Base-by-base conservation (phyloP, 2,329 filamentous ascomycete species). In the Monosporascus cannonballus region DNA sequence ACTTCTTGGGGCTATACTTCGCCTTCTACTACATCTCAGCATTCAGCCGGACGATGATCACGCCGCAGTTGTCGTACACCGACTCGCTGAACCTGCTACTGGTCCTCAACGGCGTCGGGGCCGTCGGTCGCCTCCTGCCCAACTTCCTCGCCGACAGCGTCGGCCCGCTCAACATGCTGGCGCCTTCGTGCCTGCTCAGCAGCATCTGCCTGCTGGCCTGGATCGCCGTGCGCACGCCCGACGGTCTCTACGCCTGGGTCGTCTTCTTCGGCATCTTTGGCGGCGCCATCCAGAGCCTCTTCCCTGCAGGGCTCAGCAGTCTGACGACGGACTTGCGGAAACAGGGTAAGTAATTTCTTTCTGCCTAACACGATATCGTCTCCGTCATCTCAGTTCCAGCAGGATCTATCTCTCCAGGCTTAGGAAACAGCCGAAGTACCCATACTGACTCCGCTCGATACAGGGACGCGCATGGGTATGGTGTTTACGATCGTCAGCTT, bases 281-380 rank as follows among this genome's bases (percentile, higher is more conserved):
- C 0, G 84, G 83, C 0, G 83, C 76, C 0, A 79, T 89, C 47
- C 85, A 89, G 67, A 77, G 78, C 6, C 64, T 90, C 11, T 88
- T 89, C 59, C 85, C 86, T 0, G 82, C 84, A 0, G 80, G 78
- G 0, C 61, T 87, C 42, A 78, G 76, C 48, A 78, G 77, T 42
- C 67, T 84, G 53, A 81, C 77, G 2, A 71, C 70, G 5, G 79
- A 83, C 61, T 66, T 77, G 54, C 62, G 70, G 7, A 80, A 77
- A 64, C 70, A 76, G 18, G 80, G 80, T 46, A 34, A 34, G 30
- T 3, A 34, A 34, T 34, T 34, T 14, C 9, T 34, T 4, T 34
- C 30, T 14, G 30, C 11, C 9, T 5, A 34, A 34, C 11, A 34
- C 30, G 30, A 14, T 34, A 11, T 34, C 30, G 30, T 5, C 30